Conservation (phyloP, 1,284 basidiomycete species). For the Trichosporon sp. region DNA sequence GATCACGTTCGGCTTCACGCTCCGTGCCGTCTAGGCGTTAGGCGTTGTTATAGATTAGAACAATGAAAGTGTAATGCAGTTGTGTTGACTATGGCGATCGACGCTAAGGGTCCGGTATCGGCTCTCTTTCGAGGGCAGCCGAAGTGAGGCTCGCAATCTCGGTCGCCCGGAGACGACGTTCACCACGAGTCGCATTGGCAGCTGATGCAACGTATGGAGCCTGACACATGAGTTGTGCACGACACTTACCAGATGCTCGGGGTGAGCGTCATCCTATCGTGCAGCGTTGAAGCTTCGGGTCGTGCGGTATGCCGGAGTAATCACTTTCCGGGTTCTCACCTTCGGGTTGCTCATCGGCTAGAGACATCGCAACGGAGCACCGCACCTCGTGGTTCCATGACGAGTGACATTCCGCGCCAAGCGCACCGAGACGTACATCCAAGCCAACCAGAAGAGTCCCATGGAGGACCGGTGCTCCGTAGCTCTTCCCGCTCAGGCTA, state of each 20-base stretch:
- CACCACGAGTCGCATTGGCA: too few relatives aligned
- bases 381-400: background rate
- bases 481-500: background rate
- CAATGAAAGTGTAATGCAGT: background rate
- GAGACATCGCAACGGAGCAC: background rate
- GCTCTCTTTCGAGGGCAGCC: background rate
- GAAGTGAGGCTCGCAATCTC: too few relatives aligned
- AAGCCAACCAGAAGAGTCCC: background rate
- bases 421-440: background rate
- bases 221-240: background rate
- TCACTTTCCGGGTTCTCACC: background rate
- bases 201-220: too few relatives aligned
- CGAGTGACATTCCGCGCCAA: background rate
- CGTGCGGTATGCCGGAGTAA: background rate
- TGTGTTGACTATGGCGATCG: background rate
- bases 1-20: constrained; percentile 13
- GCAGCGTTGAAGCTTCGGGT: background rate
- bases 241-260: background rate
- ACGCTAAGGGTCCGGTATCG: background rate
- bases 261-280: background rate
- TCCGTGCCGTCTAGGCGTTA: background rate
- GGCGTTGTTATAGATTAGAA: background rate
- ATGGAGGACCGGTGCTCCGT: background rate
- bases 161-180: too few relatives aligned
- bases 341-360: background rate